A percentile compares a stretch with the other conserved stretches of the same genome.
Evolutionary conservation across 2,329 filamentous ascomycete species (phyloP).

Genomic region (Cladosporium sp.): DNA sequence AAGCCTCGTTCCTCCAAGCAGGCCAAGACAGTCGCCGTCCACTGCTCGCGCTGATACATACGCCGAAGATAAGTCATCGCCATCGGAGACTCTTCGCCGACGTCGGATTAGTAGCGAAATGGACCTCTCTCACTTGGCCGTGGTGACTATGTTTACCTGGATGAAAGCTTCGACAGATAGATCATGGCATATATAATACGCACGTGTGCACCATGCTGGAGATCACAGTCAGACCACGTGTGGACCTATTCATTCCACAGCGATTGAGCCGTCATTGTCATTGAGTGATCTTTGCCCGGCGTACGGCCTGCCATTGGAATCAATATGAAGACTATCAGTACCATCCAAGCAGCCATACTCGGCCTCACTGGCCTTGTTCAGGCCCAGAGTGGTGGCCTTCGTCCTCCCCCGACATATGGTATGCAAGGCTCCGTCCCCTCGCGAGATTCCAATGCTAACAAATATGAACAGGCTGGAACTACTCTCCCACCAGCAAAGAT

Average conservation of each 20-base stretch:
- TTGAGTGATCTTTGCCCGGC: neutral
- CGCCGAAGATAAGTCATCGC: too few relatives aligned
- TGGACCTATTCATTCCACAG: neutral
- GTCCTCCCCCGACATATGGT: slow-evolving; percentile 9
- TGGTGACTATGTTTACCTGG: neutral
- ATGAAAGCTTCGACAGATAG: neutral
- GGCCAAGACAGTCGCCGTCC: too few relatives aligned
- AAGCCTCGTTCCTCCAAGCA: too few relatives aligned
- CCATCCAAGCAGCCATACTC: neutral
- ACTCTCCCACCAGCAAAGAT: slow-evolving; percentile 7
- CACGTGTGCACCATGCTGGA: too few relatives aligned
- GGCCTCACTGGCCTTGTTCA: neutral
- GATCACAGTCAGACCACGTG: too few relatives aligned
- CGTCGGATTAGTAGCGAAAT: neutral
- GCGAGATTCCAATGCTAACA: too few relatives aligned
- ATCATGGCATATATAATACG: too few relatives aligned
- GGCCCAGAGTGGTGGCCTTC: slow-evolving; percentile 7
- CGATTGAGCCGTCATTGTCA: neutral
- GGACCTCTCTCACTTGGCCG: neutral
- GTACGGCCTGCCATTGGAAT: neutral
- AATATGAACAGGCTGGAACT: slow-evolving; percentile 13
- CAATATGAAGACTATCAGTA: neutral
- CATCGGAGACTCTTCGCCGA: neutral
- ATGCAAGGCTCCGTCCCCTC: too few relatives aligned
- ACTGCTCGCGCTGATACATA: too few relatives aligned